Evolutionary conservation across 176 grass and related monocot species (phyloP).

Genomic region (Phoenix roebelenii): DNA sequence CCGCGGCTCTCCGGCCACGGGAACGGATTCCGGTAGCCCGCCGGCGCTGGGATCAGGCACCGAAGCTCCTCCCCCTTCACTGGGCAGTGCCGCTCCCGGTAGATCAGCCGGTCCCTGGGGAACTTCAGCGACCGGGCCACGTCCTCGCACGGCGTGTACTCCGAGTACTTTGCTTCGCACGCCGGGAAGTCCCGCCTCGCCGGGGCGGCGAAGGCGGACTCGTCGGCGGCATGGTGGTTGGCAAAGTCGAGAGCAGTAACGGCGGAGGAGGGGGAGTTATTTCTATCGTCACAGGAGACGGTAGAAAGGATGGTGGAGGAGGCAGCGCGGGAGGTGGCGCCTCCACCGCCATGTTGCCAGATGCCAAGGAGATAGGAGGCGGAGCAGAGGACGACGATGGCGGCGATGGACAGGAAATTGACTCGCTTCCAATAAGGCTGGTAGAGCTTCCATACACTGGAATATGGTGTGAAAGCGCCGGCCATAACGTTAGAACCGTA

Average conservation of each 20-base stretch:
- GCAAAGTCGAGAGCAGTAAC: slow-evolving; percentile 48
- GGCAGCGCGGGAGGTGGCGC: slow-evolving; percentile 11
- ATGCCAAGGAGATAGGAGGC: slow-evolving; percentile 69
- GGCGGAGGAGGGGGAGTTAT: background rate
- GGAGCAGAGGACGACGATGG: slow-evolving; percentile 65
- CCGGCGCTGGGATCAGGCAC: slow-evolving; percentile 67
- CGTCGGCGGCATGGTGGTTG: slow-evolving; percentile 58
- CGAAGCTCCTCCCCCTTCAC: slow-evolving; percentile 45
- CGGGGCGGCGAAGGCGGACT: slow-evolving; percentile 1
- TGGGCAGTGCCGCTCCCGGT: slow-evolving; percentile 94
- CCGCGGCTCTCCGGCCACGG: slow-evolving; percentile 75
- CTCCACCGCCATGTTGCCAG: slow-evolving; percentile 46
- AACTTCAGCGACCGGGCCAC: slow-evolving; percentile 61
- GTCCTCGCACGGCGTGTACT: slow-evolving; percentile 97
- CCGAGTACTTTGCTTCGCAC: slow-evolving; percentile 57
- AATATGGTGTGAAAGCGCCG: too few relatives aligned
- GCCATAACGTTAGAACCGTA: too few relatives aligned
- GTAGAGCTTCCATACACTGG: background rate
- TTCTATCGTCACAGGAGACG: slow-evolving; percentile 32
- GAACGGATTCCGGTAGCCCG: slow-evolving; percentile 68
- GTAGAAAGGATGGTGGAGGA: slow-evolving; percentile 21
- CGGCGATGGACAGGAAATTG: slow-evolving; percentile 33
- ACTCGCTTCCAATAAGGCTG: slow-evolving; percentile 20
- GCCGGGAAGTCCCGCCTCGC: slow-evolving; percentile 24
- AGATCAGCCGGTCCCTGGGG: slow-evolving; percentile 52